A percentile compares a stretch with the other conserved stretches of the same genome.
phyloP scores from a whole-genome alignment of 2,329 filamentous ascomycete genomes.

The Aspergillus cejpii region DNA sequence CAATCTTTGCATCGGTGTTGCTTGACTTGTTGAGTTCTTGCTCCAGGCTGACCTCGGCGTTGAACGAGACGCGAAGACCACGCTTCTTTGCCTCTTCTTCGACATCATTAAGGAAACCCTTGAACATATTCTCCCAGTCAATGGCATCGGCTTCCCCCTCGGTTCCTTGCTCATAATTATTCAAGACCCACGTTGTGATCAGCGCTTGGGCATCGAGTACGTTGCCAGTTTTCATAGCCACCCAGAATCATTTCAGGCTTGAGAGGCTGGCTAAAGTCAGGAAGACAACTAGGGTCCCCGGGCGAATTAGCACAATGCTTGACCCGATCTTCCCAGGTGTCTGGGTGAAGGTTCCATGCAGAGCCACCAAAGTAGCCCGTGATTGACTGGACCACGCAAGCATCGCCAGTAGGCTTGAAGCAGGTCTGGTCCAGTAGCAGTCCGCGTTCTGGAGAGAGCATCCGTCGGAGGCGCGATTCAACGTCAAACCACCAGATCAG shows the following conservation, averaged over 20 bases:
- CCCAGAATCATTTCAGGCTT: conserved; percentile 81
- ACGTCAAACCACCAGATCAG: conserved; percentile 91
- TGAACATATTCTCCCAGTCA: conserved; percentile 81
- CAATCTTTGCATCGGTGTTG: conserved; percentile 95
- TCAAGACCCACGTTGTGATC: conserved; percentile 90
- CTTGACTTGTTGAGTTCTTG: conserved; percentile 96
- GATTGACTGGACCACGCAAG: conserved; percentile 89
- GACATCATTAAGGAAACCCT: conserved; percentile 64
- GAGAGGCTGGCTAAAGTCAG: conserved; percentile 81
- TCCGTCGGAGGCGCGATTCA: conserved; percentile 65
- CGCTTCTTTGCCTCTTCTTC: conserved; percentile 71
- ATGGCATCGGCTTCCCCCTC: conserved; percentile 65
- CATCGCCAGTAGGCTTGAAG: conserved; percentile 84
- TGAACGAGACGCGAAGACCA: conserved; percentile 85
- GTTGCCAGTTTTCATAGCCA: conserved; percentile 59
- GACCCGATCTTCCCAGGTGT: conserved; percentile 66
- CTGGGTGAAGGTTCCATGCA: conserved; percentile 54
- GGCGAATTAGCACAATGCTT: conserved; percentile 69
- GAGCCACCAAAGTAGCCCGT: conserved; percentile 76
- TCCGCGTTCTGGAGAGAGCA: conserved; percentile 63
- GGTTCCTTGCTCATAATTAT: conserved; percentile 71
- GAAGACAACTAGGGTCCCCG: conserved; percentile 65
- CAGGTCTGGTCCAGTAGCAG: conserved; percentile 76
- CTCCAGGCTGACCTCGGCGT: conserved; percentile 88
- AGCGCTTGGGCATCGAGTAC: conserved; percentile 70